A percentile compares a stretch with the other conserved stretches of the same genome.
phyloP scores from a whole-genome alignment of 1,284 basidiomycete species.

The Dichomitus squalens region DNA sequence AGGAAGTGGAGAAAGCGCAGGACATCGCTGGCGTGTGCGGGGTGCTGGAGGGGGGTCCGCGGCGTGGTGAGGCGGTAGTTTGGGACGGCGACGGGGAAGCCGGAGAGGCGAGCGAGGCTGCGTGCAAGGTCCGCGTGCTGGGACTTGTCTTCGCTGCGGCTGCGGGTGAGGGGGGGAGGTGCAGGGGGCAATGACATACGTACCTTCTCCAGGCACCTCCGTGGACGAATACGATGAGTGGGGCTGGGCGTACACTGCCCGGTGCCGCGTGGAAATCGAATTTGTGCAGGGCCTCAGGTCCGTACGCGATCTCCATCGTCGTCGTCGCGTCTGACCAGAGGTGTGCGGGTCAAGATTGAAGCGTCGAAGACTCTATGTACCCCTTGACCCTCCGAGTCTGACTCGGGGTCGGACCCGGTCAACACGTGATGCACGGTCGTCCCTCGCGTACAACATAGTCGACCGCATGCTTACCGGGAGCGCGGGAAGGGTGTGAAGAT shows the following conservation, averaged over 20 bases:
- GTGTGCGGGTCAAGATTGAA: too few species aligned
- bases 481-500: too few species aligned
- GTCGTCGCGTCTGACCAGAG: slow-evolving; percentile 13
- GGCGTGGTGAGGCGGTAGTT: slow-evolving; percentile 72
- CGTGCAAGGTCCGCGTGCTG: slow-evolving; percentile 57
- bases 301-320: slow-evolving; percentile 48
- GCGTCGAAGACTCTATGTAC: too few species aligned
- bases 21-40: slow-evolving; percentile 68
- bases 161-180: slow-evolving; percentile 1
- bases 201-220: slow-evolving; percentile 81
- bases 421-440: too few species aligned
- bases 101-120: slow-evolving; percentile 49
- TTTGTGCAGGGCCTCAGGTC: slow-evolving; percentile 32
- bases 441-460: too few species aligned
- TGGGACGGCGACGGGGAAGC: slow-evolving; percentile 63
- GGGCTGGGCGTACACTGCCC: neutral
- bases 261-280: slow-evolving; percentile 52
- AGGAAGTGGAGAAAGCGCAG: slow-evolving; percentile 63
- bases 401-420: too few species aligned
- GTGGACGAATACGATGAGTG: slow-evolving; percentile 54
- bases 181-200: slow-evolving; percentile 30
- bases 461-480: too few species aligned
- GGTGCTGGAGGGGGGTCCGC: slow-evolving; percentile 54
- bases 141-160: slow-evolving; percentile 67
- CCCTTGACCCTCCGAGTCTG: too few species aligned